Evolutionary conservation across 2,329 filamentous ascomycete genomes (phyloP).

Genomic region (Trichocomaceae sp.): DNA sequence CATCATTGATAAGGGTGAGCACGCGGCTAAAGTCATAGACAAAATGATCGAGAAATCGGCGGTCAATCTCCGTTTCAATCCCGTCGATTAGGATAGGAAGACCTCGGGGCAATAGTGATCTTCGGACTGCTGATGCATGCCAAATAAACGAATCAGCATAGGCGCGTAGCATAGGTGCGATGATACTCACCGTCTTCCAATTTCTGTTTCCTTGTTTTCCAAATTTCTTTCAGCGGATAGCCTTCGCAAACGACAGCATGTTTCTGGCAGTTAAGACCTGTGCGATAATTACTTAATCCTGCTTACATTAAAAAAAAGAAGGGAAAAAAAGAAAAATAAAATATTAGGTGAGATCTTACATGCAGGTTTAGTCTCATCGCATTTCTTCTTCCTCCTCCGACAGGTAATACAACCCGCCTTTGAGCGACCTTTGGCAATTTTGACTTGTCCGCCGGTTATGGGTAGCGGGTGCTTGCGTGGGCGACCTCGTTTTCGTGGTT

Average conservation of each 20-base stretch:
- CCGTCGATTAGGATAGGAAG: constrained; percentile 65
- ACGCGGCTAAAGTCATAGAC: constrained; percentile 71
- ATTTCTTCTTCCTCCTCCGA: constrained; percentile 56
- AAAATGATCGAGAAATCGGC: constrained; percentile 77
- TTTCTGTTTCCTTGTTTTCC: constrained; percentile 77
- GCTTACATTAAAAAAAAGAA: neutral
- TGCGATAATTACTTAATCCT: neutral
- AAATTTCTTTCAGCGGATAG: constrained; percentile 77
- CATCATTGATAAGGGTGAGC: constrained; percentile 72
- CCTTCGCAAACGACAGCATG: constrained; percentile 88
- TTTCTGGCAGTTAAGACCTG: constrained; percentile 73
- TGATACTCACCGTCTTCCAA: constrained; percentile 53
- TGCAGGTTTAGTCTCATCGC: constrained; percentile 42
- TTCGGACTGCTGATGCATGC: constrained; percentile 23
- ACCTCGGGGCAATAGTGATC: constrained; percentile 34
- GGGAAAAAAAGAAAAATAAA: no score
- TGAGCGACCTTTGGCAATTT: constrained; percentile 66
- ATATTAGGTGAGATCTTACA: constrained; percentile 26
- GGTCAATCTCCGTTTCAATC: constrained; percentile 72
- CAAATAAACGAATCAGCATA: constrained; percentile 3
- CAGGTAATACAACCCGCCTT: constrained; percentile 55
- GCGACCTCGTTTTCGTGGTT: constrained; percentile 63
- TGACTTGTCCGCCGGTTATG: constrained; percentile 54
- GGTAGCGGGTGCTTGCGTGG: constrained; percentile 73
- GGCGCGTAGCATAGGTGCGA: neutral